These are phyloP conservation scores for Avena atlantica DNA, from an alignment of 176 grass and related monocot species.

Conservation along the genomic window DNA sequence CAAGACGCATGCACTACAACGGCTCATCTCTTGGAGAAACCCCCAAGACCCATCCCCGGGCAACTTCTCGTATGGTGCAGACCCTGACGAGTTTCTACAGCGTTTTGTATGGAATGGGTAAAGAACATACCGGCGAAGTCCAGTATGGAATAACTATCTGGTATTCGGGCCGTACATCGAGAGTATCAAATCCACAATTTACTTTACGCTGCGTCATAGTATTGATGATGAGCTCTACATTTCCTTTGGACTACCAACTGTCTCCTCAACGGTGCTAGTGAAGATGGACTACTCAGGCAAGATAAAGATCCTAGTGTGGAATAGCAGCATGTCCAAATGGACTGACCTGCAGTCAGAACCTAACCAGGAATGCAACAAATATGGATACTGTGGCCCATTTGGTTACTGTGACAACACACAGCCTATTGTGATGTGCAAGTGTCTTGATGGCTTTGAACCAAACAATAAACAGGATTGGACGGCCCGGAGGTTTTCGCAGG, in stretches of 20 bases:
- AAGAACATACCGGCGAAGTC: slow-evolving; percentile 2
- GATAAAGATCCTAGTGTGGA: neutral
- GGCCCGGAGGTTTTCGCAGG: neutral
- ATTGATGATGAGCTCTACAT: slow-evolving; percentile 21
- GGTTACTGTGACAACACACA: slow-evolving; percentile 49
- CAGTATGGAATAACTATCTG: slow-evolving; percentile 39
- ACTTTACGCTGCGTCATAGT: neutral
- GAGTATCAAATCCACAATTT: neutral
- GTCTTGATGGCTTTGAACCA: slow-evolving; percentile 52
- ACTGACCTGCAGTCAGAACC: neutral
- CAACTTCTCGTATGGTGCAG: slow-evolving; percentile 35
- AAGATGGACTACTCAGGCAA: slow-evolving; percentile 41
- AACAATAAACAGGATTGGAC: slow-evolving; percentile 27
- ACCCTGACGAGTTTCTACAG: neutral
- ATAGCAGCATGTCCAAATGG: slow-evolving; percentile 25
- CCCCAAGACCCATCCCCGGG: slow-evolving; percentile 36
- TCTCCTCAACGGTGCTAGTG: neutral
- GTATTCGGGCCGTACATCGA: too few relatives aligned
- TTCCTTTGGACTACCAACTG: neutral
- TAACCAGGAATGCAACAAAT: slow-evolving; percentile 42
- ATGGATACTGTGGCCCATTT: slow-evolving; percentile 48
- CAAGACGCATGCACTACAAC: neutral
- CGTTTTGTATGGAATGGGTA: slow-evolving; percentile 26
- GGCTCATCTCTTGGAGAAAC: slow-evolving; percentile 40
- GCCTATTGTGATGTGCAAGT: slow-evolving; percentile 36